Evolutionary conservation across 768 basidiomycete species (phyloP).

Genomic region (Rubroboletus satanas): DNA sequence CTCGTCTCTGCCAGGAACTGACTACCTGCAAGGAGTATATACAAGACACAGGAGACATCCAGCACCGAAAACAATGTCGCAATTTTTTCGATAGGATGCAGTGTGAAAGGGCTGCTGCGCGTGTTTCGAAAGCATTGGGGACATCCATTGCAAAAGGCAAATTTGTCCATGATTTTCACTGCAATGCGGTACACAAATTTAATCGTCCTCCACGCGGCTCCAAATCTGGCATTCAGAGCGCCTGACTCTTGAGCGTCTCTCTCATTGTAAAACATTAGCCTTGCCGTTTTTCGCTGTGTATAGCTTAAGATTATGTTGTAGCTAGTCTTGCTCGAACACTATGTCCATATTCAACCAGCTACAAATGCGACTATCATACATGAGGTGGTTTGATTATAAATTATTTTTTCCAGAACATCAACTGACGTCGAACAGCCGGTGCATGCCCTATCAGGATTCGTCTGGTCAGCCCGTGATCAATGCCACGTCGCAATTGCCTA

Average conservation of each 20-base stretch:
- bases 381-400: neutral
- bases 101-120: neutral
- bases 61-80: neutral
- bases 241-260: neutral
- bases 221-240: neutral
- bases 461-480: neutral
- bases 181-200: neutral
- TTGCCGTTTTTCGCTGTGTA: neutral
- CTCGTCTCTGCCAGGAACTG: neutral
- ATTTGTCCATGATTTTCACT: neutral
- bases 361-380: neutral
- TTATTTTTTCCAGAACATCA: slow-evolving; percentile 34
- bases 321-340: no score
- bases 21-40: neutral
- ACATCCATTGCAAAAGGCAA: neutral
- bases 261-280: neutral
- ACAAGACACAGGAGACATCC: neutral
- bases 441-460: slow-evolving; percentile 31
- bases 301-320: no score
- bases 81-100: neutral
- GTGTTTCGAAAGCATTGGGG: slow-evolving; percentile 19
- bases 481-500: neutral
- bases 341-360: neutral
- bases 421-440: slow-evolving; percentile 36
- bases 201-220: neutral